Evolutionary conservation across 139 green algal species (phyloP), one percentile per base, ranked within the genome.

Genomic region (Chlamydomonas asymmetrica): DNA sequence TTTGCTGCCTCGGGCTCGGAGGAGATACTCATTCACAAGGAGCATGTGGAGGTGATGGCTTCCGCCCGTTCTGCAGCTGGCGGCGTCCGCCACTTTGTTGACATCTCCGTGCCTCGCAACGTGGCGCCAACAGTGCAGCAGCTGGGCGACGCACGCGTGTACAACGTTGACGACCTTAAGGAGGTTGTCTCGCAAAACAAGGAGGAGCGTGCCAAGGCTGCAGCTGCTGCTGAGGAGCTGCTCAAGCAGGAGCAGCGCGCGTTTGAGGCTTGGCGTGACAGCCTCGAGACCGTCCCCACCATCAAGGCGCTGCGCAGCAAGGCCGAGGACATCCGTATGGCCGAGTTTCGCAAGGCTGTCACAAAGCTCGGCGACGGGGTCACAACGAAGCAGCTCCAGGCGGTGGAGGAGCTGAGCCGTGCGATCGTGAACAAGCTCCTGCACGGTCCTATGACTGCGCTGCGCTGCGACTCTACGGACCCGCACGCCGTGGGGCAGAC

Each of bases 401-500:
- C 85, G 39, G 82, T 98, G n/a, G 95, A 98, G 87, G 95, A 98
- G 74, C 82, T 98, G 52, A 91, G 72, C 73, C 84, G 89, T 45
- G 89, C 90, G 57, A 98, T 98, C 66, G 89, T 98, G 20, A 98
- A 98, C 91, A 98, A 98, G 88, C 88, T 98, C 71, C 89, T 98
- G 75, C 95, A 98, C 80, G 95, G 95, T 18, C 95, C 95, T 54
- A 98, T 98, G 95, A 91, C 88, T 7, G 91, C 93, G 66, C 88
- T 98, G 57, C 85, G 95, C 43, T 95, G 87, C 73, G 93, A 97
- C 72, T 88, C 84, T 29, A 90, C 78, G 6, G 92, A 97, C 75
- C 85, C 90, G 10, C 60, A 77, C 23, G 90, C 88, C 7, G 91
- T 98, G 0, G 78, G 75, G 5, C 82, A 94, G 87, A 98, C 92